Evolutionary conservation across 108 stramenopile species (phyloP).

Genomic region (Chaetoceros tenuissimus): DNA sequence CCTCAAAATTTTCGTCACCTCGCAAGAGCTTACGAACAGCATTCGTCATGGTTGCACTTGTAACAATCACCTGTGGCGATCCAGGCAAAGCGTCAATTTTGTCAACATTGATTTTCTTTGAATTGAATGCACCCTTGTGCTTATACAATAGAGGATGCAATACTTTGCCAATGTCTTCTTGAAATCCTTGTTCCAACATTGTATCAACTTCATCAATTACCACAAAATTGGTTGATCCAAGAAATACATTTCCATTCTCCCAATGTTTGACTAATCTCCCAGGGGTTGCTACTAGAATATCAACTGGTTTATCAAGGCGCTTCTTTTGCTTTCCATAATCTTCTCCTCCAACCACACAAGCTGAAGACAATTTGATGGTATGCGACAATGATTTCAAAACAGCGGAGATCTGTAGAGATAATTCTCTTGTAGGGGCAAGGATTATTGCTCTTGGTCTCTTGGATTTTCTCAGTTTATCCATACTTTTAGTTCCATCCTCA

Average conservation of each 20-base stretch:
- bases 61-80: constrained; percentile 80
- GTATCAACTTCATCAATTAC: constrained; percentile 98
- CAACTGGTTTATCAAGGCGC: constrained; percentile 61
- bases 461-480: constrained; percentile 29
- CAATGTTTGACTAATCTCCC: constrained; percentile 91
- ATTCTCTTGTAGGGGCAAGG: constrained; percentile 91
- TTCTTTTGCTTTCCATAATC: constrained; percentile 76
- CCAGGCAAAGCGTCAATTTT: constrained; percentile 2
- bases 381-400: constrained; percentile 84
- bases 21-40: constrained; percentile 64
- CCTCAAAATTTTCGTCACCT: constrained; percentile 34
- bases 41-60: constrained; percentile 94
- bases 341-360: constrained; percentile 83
- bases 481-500: neutral
- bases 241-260: constrained; percentile 72
- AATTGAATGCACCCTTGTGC: constrained; percentile 16
- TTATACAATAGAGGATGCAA: constrained; percentile 74
- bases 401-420: constrained; percentile 83
- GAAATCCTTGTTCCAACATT: constrained; percentile 96
- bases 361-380: constrained; percentile 70
- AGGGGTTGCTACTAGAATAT: constrained; percentile 89
- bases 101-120: neutral
- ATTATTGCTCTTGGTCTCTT: constrained; percentile 84
- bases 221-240: constrained; percentile 49
- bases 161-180: constrained; percentile 74